Evolutionary conservation across 106 monocot genomes (phyloP).

Genomic region (Amphibolis antarctica): DNA sequence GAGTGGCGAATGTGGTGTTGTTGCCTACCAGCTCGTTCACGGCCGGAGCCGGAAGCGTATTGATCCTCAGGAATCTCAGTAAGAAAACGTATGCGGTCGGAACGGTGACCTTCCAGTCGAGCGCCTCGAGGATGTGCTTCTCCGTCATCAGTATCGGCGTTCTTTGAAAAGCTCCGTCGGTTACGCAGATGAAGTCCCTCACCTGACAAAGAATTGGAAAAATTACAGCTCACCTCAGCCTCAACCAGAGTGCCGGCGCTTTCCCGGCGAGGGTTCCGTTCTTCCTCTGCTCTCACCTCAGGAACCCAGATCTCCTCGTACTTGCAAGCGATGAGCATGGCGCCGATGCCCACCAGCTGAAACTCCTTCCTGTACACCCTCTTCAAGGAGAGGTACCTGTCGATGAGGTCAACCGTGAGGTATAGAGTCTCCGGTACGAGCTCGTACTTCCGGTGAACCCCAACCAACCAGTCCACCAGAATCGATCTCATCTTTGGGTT

Average conservation of each 20-base stretch:
- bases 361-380: slow-evolving; percentile 36
- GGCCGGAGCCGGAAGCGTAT: slow-evolving; percentile 20
- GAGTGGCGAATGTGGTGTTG: too few relatives aligned
- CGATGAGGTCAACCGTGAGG: slow-evolving; percentile 44
- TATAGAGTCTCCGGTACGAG: slow-evolving; percentile 61
- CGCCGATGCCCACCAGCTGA: slow-evolving; percentile 57
- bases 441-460: slow-evolving; percentile 62
- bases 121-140: slow-evolving; percentile 44
- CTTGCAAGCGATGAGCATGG: slow-evolving; percentile 76
- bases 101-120: slow-evolving; percentile 62
- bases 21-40: too few relatives aligned
- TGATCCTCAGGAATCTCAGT: slow-evolving; percentile 45
- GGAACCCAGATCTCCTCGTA: slow-evolving; percentile 83
- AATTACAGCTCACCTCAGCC: too few relatives aligned
- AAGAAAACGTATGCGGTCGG: slow-evolving; percentile 63
- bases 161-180: slow-evolving; percentile 41
- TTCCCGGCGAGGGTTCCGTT: too few relatives aligned
- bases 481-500: slow-evolving; percentile 63
- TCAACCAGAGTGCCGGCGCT: too few relatives aligned
- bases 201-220: slow-evolving; percentile 21
- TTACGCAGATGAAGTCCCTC: slow-evolving; percentile 55
- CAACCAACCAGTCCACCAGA: slow-evolving; percentile 59
- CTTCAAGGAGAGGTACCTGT: slow-evolving; percentile 39
- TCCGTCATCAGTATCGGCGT: slow-evolving; percentile 41
- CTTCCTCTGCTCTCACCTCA: slow-evolving; percentile 29